Conservation (phyloP, 2,329 filamentous ascomycete genomes). For the Cladophialophora carrionii region DNA sequence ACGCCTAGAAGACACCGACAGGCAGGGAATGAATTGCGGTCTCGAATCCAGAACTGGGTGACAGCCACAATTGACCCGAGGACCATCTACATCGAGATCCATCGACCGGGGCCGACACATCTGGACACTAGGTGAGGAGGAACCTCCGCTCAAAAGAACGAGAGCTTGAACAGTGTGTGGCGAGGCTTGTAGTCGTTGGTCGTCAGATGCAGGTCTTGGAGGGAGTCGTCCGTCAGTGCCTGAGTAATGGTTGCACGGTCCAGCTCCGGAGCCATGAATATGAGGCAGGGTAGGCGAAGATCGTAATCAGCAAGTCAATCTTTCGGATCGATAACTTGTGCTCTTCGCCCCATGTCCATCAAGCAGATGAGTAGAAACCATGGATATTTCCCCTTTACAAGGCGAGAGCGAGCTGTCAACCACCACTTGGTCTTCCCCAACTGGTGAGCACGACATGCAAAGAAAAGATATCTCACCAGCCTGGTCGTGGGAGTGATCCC, state of each 20-base stretch:
- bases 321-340: slow-evolving; percentile 34
- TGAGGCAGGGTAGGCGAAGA: slow-evolving; percentile 52
- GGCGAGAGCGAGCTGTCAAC: background rate
- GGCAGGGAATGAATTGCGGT: slow-evolving; percentile 53
- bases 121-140: slow-evolving; percentile 61
- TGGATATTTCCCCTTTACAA: slow-evolving; percentile 48
- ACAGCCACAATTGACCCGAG: slow-evolving; percentile 43
- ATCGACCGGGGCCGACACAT: slow-evolving; percentile 58
- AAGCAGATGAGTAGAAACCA: slow-evolving; percentile 48
- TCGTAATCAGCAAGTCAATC: slow-evolving; percentile 40
- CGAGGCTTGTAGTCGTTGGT: slow-evolving; percentile 49
- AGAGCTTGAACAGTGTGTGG: slow-evolving; percentile 59
- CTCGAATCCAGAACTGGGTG: slow-evolving; percentile 52
- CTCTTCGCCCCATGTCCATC: slow-evolving; percentile 35
- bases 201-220: slow-evolving; percentile 46
- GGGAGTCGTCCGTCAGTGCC: slow-evolving; percentile 61
- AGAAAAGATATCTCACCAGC: slow-evolving; percentile 41
- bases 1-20: no score
- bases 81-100: slow-evolving; percentile 59
- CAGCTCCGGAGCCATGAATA: slow-evolving; percentile 64
- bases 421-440: background rate
- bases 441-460: background rate
- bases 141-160: slow-evolving; percentile 58
- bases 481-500: slow-evolving; percentile 37
- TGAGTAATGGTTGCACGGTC: slow-evolving; percentile 62